Evolutionary conservation across 805 yeast genomes (phyloP).

Genomic region (Yarrowia sp.): DNA sequence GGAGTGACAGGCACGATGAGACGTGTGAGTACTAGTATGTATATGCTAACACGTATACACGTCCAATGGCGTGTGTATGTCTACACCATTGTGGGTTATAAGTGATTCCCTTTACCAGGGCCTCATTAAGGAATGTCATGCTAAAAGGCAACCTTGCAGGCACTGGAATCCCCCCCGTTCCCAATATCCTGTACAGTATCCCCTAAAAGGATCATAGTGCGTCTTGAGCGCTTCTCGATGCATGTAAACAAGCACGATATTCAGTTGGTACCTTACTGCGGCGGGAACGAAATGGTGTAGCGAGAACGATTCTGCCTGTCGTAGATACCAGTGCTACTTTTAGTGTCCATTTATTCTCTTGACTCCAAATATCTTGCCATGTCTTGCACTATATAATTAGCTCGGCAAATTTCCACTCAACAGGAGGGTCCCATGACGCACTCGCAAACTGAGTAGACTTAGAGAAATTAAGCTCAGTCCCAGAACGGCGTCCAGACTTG

Average conservation of each 20-base stretch:
- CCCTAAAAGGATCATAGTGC: not conserved
- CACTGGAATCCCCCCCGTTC: constrained; percentile 13
- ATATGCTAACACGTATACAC: too few species aligned
- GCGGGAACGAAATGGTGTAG: not conserved
- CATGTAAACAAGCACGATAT: not conserved
- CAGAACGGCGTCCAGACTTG: constrained; percentile 8
- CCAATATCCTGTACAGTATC: not conserved
- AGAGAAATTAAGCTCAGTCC: not conserved
- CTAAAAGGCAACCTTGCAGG: not conserved
- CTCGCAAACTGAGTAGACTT: not conserved
- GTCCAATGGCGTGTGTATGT: not conserved
- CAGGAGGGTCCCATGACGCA: not conserved
- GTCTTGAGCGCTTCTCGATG: constrained; percentile 14
- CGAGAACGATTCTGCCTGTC: not conserved
- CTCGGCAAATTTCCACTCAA: not conserved
- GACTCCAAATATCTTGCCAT: not conserved
- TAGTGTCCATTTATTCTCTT: not conserved
- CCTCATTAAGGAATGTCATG: not conserved
- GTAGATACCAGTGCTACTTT: not conserved
- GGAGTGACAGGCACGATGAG: not conserved
- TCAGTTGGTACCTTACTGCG: constrained; percentile 13
- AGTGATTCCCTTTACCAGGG: too few species aligned
- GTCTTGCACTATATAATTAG: not conserved
- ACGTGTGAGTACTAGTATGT: not conserved
- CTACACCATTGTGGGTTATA: not conserved